These are phyloP conservation scores for Neoascochyta sp. DNA, from an alignment of 2,329 filamentous ascomycete species.

Conservation along the genomic window DNA sequence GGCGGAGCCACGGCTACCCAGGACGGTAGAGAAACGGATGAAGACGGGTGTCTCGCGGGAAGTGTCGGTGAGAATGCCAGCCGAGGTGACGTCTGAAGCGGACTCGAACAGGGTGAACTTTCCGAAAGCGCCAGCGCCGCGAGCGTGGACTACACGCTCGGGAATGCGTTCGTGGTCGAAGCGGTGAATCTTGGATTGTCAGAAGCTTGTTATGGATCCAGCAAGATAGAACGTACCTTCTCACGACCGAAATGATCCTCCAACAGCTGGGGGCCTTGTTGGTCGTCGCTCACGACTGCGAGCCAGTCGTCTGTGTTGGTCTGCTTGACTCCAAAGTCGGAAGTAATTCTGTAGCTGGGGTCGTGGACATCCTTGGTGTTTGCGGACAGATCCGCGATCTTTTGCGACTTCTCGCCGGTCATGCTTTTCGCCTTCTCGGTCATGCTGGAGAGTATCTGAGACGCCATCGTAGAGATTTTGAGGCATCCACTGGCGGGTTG, in stretches of 20 bases:
- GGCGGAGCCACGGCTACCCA: conserved; percentile 69
- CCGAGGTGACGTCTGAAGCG: conserved; percentile 59
- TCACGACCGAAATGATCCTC: conserved; percentile 72
- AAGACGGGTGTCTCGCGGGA: conserved; percentile 65
- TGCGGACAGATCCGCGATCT: conserved; percentile 59
- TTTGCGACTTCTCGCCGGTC: conserved; percentile 42
- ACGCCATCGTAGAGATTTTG: conserved; percentile 37
- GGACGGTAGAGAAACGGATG: conserved; percentile 72
- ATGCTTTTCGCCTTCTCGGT: conserved; percentile 35
- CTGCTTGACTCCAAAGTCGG: conserved; percentile 73
- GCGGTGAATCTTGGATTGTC: conserved; percentile 57
- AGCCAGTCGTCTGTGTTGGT: conserved; percentile 76
- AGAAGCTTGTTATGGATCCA: conserved; percentile 1
- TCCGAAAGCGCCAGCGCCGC: conserved; percentile 62
- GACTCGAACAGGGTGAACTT: conserved; percentile 64
- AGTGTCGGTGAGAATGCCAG: conserved; percentile 65
- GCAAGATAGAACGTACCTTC: conserved; percentile 52
- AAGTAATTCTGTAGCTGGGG: conserved; percentile 60
- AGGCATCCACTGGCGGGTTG: too few relatives aligned
- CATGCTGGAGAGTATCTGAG: conserved; percentile 25
- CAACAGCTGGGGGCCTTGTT: conserved; percentile 63
- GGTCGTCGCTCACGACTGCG: conserved; percentile 57
- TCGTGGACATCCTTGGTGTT: conserved; percentile 58
- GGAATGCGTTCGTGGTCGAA: conserved; percentile 74
- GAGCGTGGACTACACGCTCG: conserved; percentile 65